Evolutionary conservation across 768 basidiomycete species (phyloP).

Genomic region (Bullera alba): DNA sequence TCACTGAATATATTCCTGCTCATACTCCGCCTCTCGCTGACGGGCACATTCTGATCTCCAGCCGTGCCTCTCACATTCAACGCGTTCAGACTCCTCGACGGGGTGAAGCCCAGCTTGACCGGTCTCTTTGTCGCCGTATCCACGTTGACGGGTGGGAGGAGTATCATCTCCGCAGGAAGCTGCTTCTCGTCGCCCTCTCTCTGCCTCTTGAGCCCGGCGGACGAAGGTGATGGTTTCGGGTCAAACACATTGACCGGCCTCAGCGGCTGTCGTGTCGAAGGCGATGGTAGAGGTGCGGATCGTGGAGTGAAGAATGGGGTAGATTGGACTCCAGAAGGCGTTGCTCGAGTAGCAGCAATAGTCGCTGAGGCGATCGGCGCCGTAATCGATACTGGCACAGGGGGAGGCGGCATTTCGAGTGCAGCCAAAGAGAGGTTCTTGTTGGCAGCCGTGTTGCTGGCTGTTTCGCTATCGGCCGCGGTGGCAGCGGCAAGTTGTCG

Average conservation of each 20-base stretch:
- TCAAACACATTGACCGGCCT: conserved; percentile 1
- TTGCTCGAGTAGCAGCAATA: too few relatives aligned
- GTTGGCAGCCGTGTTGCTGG: conserved; percentile 23
- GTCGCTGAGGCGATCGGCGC: too few relatives aligned
- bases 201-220: conserved; percentile 7
- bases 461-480: conserved; percentile 13
- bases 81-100: too few relatives aligned
- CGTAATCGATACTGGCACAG: not conserved
- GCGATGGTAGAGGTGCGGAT: not conserved
- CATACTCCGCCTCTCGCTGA: too few relatives aligned
- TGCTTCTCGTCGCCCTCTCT: conserved; percentile 13
- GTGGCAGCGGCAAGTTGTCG: conserved; percentile 16
- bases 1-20: too few relatives aligned
- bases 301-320: not conserved
- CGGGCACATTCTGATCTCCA: too few relatives aligned
- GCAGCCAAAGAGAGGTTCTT: not conserved
- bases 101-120: too few relatives aligned
- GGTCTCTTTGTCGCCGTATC: too few relatives aligned
- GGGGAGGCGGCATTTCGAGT: conserved; percentile 1
- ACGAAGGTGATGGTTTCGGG: not conserved
- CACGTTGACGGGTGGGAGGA: conserved; percentile 17
- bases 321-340: not conserved
- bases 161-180: conserved; percentile 11
- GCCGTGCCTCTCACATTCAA: too few relatives aligned
- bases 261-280: conserved; percentile 1